These are phyloP conservation scores for Periconia macrospinosa DNA, from an alignment of 2,329 filamentous ascomycete species.

Conservation along the genomic window DNA sequence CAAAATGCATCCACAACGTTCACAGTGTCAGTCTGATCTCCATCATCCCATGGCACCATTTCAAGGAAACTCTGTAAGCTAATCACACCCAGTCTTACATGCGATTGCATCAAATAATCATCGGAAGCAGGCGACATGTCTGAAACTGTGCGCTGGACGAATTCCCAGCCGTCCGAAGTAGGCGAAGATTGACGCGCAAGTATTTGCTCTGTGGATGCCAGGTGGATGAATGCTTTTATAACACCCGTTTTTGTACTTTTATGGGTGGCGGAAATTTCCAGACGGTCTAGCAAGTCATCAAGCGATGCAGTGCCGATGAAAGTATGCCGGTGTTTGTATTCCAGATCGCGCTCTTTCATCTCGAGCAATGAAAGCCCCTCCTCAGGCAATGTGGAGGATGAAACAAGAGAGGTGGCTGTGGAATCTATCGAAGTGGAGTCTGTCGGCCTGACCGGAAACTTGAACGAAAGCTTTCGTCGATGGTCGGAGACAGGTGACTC, in stretches of 20 bases:
- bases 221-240: constrained; percentile 25
- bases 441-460: constrained; percentile 4
- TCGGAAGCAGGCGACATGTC: constrained; percentile 13
- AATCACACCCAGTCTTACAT: constrained; percentile 29
- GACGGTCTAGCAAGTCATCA: constrained; percentile 29
- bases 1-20: constrained; percentile 32
- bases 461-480: constrained; percentile 4
- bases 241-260: constrained; percentile 23
- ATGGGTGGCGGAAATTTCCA: constrained; percentile 22
- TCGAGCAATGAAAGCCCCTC: neutral
- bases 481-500: neutral
- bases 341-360: constrained; percentile 27
- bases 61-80: constrained; percentile 29
- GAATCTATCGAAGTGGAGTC: neutral
- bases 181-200: constrained; percentile 26
- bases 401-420: neutral
- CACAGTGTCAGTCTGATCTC: constrained; percentile 18
- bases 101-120: constrained; percentile 27
- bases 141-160: constrained; percentile 25
- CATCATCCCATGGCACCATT: constrained; percentile 24
- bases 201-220: constrained; percentile 31
- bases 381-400: neutral
- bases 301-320: constrained; percentile 37
- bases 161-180: constrained; percentile 25
- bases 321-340: constrained; percentile 38